phyloP scores from a whole-genome alignment of 2,329 filamentous ascomycete species.

The Arachnopeziza araneosa region DNA sequence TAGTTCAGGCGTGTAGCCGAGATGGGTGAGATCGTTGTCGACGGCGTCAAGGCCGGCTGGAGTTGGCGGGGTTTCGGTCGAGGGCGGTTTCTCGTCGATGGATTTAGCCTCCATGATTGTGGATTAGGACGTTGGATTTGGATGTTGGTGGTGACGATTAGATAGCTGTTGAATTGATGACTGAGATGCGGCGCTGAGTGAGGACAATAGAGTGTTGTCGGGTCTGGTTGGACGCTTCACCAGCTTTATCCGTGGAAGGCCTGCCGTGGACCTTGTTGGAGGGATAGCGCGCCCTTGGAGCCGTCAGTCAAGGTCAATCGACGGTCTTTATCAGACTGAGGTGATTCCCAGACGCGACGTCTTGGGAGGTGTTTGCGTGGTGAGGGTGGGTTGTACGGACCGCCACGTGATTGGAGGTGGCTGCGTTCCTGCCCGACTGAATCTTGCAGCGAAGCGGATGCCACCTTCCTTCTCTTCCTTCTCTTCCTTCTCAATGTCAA shows the following conservation, averaged over 20 bases:
- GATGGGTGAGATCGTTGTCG: slow-evolving; percentile 22
- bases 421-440: too few relatives aligned
- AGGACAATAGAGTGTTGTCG: too few relatives aligned
- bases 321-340: not conserved
- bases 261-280: not conserved
- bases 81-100: slow-evolving; percentile 10
- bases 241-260: too few relatives aligned
- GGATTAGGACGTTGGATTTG: not conserved
- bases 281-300: not conserved
- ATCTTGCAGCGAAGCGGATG: too few relatives aligned
- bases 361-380: not conserved
- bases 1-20: slow-evolving; percentile 55
- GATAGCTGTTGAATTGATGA: not conserved
- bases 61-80: not conserved
- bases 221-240: too few relatives aligned
- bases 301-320: not conserved
- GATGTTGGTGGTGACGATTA: not conserved
- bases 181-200: too few relatives aligned
- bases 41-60: slow-evolving; percentile 1
- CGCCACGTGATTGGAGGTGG: too few relatives aligned
- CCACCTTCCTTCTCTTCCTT: too few relatives aligned
- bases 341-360: not conserved
- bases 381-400: too few relatives aligned
- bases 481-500: too few relatives aligned
- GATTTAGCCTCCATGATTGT: not conserved